phyloP scores from a whole-genome alignment of 345 rosid genomes.

The Brassica juncea region DNA sequence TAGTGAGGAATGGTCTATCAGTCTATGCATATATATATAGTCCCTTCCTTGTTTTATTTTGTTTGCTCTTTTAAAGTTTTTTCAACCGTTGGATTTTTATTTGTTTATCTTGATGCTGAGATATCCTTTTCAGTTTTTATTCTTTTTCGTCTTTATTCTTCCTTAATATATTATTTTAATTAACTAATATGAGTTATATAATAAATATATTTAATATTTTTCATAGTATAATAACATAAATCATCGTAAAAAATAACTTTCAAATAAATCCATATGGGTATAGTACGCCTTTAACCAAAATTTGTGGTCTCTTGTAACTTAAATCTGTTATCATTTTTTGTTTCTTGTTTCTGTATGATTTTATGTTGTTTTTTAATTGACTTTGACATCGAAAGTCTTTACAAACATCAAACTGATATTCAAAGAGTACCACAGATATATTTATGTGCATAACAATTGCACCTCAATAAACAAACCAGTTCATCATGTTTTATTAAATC shows the following conservation, averaged over 20 bases:
- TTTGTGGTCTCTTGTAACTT: not conserved
- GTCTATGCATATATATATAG: conserved; percentile 4
- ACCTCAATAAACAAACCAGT: not conserved
- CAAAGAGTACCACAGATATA: not conserved
- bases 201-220: too few species aligned
- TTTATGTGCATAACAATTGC: not conserved
- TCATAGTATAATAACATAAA: not conserved
- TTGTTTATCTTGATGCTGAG: not conserved
- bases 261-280: not conserved
- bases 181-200: not conserved
- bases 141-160: not conserved
- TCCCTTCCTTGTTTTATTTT: not conserved
- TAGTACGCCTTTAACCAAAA: not conserved
- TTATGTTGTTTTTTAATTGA: not conserved
- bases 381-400: not conserved
- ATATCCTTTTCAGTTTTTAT: not conserved
- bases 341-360: not conserved
- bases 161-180: not conserved
- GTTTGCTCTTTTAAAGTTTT: not conserved
- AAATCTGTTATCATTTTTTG: not conserved
- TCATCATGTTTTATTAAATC: not conserved
- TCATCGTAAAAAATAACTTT: too few species aligned
- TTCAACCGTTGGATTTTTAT: conserved; percentile 22
- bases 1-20: not conserved
- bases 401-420: not conserved